Evolutionary conservation across 2,329 filamentous ascomycete genomes (phyloP), one percentile per base, ranked within the genome.

Genomic region (Hymenoscyphus albidus): DNA sequence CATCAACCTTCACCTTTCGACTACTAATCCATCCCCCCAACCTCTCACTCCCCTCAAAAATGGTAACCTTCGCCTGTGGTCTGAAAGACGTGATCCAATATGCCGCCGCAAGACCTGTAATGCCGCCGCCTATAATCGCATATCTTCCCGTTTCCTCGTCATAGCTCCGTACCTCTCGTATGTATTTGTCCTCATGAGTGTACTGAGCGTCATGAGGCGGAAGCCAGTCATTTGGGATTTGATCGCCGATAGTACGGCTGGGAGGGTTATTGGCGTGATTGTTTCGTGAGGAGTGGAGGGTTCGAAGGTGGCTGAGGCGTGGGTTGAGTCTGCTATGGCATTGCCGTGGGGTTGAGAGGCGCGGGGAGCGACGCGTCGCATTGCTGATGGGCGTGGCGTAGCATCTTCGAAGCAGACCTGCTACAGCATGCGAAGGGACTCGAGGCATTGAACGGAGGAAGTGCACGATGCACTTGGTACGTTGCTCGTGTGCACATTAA

Each of bases 1-100:
- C 81, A 4, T 78, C 75, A 14, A 90, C 84, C 1, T 84, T 76
- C 13, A 90, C 81, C 60, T 78, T 79, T 69, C 88, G 83, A 1
- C 90, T 92, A 68, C 87, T 80, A 51, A 98, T 81, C 93, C 93
- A 98, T 57, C 95, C 95, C 55, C 95, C 95, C 0, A 94, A 76
- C 22, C 86, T 82, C 27, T 84, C 75, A 35, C 81, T 83, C 22
- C 84, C 83, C 76, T 99, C 95, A 76, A 92, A 97, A 10, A 99
- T 74, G 0, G 91, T 95, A 72, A 99, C 87, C 61, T 87, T 86
- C 40, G 86, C 82, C 63, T 83, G 81, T 3, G 88, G 86, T n/a
- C 90, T 83, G 71, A 88, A 81, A 69, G 85, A 85, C 13, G 87
- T 82, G 56, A 97, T 81, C 76, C 91, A 93, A 79, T 91, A 92